These are phyloP conservation scores for Coccomyxa subellipsoidea DNA, from an alignment of 163 green algal genomes.

Conservation along the genomic window DNA sequence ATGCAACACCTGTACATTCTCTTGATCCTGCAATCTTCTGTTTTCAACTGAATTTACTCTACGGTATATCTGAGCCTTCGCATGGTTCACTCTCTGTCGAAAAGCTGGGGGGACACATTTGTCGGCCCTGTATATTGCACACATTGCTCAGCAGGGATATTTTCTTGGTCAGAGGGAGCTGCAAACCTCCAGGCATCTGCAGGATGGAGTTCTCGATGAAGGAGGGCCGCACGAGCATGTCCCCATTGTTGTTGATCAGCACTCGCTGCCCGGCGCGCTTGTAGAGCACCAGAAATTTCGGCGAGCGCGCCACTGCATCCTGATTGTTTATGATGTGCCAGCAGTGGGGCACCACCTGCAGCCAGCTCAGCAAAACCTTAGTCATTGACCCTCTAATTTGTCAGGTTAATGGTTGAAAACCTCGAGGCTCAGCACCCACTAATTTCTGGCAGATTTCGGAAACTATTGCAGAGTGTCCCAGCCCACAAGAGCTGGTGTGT, in stretches of 20 bases:
- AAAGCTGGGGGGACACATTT: too few relatives aligned
- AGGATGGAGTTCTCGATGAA: conserved; percentile 7
- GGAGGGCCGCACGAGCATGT: conserved; percentile 40
- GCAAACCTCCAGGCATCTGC: not conserved
- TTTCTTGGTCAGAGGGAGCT: not conserved
- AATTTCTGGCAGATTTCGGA: too few relatives aligned
- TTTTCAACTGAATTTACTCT: too few relatives aligned
- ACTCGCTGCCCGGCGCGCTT: conserved; percentile 41
- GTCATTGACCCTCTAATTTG: not conserved
- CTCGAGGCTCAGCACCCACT: not conserved
- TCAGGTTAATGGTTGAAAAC: not conserved
- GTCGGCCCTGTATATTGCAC: not conserved
- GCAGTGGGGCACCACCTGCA: conserved; percentile 46
- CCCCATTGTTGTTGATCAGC: conserved; percentile 28
- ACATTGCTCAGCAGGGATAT: not conserved
- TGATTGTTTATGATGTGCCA: conserved; percentile 51
- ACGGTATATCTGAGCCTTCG: too few relatives aligned
- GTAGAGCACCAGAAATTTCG: conserved; percentile 22
- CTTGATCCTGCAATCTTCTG: too few relatives aligned
- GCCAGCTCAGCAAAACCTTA: not conserved
- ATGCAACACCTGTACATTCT: too few relatives aligned
- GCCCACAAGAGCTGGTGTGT: too few relatives aligned
- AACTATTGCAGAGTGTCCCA: too few relatives aligned
- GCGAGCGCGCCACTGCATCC: not conserved
- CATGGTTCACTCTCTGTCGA: too few relatives aligned